phyloP scores from a whole-genome alignment of 2,329 filamentous ascomycete genomes.

The Ilyonectria mors-panacis region DNA sequence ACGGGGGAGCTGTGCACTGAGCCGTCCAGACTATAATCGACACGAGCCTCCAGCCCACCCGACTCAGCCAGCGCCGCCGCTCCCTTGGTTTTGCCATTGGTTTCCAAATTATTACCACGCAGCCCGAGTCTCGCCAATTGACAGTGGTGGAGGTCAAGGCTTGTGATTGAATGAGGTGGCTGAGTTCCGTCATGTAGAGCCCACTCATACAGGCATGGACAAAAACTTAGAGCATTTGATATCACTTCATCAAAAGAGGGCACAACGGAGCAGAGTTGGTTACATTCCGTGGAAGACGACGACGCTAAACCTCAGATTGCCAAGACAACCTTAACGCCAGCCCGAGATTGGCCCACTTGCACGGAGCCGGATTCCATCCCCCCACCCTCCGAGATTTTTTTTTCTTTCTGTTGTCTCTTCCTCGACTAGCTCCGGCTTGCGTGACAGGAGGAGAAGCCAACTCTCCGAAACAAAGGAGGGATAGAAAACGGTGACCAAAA shows the following conservation, averaged over 20 bases:
- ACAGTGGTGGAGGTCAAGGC: neutral
- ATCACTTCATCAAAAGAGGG: constrained; percentile 16
- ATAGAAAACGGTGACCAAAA: constrained; percentile 44
- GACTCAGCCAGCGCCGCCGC: constrained; percentile 23
- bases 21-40: constrained; percentile 18
- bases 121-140: constrained; percentile 7
- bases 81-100: constrained; percentile 6
- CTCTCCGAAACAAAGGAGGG: constrained; percentile 31
- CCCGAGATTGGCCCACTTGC: constrained; percentile 33
- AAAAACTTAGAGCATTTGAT: constrained; percentile 20
- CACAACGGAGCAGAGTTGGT: constrained; percentile 22
- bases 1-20: constrained; percentile 25
- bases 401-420: constrained; percentile 22
- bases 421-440: constrained; percentile 23
- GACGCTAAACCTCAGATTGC: constrained; percentile 37
- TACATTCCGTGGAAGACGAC: constrained; percentile 36
- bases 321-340: constrained; percentile 42
- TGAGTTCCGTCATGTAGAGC: neutral
- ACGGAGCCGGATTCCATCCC: constrained; percentile 28
- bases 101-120: constrained; percentile 3
- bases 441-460: constrained; percentile 15
- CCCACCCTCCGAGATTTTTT: constrained; percentile 35
- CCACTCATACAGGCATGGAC: constrained; percentile 8
- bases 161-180: constrained; percentile 1
- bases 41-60: constrained; percentile 9